Conservation (phyloP, 768 basidiomycete species). For the Scleroderma bovista region DNA sequence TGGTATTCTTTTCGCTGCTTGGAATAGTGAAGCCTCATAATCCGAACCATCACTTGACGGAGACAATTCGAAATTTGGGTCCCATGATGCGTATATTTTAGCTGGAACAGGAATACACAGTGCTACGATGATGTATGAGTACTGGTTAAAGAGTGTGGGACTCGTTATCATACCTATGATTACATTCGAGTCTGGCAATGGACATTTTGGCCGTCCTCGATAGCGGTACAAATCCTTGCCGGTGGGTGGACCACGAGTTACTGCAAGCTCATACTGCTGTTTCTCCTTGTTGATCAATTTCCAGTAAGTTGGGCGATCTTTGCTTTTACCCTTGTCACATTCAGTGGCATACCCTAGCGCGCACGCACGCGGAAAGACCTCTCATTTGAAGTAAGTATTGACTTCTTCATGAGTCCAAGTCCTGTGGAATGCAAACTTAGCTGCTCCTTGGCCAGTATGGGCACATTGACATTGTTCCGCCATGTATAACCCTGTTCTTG, state of each 20-base stretch:
- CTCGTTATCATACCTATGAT: slow-evolving; percentile 1
- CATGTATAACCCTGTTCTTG: background rate
- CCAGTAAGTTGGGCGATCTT: background rate
- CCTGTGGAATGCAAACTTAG: background rate
- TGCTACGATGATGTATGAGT: background rate
- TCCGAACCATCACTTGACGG: no score
- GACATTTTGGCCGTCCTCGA: background rate
- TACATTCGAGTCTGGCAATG: background rate
- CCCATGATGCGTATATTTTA: slow-evolving; percentile 1
- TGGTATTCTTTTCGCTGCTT: background rate
- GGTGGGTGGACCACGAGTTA: background rate
- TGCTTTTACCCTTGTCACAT: background rate
- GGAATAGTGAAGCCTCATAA: background rate
- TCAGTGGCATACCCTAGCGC: no score
- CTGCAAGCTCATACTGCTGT: background rate
- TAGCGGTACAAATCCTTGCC: background rate
- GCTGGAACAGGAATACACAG: background rate
- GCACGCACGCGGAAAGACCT: background rate
- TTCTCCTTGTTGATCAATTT: slow-evolving; percentile 1
- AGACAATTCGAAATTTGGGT: no score
- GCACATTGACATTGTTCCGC: background rate
- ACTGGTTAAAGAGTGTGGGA: background rate
- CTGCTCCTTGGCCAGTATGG: background rate
- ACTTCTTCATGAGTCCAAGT: background rate
- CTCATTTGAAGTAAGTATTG: background rate